phyloP scores from a whole-genome alignment of 768 basidiomycete genomes.

The Suillus subalutaceus region DNA sequence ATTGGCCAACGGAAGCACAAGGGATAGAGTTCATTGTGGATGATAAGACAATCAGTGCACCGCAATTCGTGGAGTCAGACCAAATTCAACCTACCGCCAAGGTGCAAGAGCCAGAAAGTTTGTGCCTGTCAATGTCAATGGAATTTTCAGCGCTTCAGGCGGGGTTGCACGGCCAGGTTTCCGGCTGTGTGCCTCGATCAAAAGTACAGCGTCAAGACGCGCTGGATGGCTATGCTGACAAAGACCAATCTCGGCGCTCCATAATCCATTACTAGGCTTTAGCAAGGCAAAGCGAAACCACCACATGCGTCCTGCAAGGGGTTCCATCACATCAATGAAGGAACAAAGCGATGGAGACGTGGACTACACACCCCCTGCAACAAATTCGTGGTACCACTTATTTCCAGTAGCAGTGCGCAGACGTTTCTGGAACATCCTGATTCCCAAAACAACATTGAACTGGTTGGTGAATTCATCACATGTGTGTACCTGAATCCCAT shows the following conservation, averaged over 20 bases:
- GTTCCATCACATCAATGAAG: background rate
- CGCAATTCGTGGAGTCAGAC: background rate
- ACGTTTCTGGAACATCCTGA: background rate
- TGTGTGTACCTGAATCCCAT: background rate
- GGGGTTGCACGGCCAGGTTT: background rate
- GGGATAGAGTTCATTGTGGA: background rate
- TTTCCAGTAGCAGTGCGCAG: no score
- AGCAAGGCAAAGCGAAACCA: background rate
- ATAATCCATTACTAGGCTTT: no score
- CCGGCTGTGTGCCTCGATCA: background rate
- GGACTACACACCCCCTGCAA: constrained; percentile 24
- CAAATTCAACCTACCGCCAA: no score
- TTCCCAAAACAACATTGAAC: background rate
- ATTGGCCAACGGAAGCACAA: background rate
- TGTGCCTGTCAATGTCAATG: background rate
- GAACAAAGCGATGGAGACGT: background rate
- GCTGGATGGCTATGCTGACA: background rate
- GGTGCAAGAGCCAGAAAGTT: background rate
- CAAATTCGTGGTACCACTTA: background rate
- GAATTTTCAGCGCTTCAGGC: background rate
- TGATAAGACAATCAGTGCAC: background rate
- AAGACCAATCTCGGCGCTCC: background rate
- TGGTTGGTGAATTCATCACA: background rate
- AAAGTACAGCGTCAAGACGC: background rate
- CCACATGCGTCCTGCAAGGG: background rate